Percentiles rank a stretch among this genome's conserved stretches.
These are phyloP conservation scores for Leishmania gerbilli DNA, from an alignment of 208 protist genomes.

Conservation along the genomic window DNA sequence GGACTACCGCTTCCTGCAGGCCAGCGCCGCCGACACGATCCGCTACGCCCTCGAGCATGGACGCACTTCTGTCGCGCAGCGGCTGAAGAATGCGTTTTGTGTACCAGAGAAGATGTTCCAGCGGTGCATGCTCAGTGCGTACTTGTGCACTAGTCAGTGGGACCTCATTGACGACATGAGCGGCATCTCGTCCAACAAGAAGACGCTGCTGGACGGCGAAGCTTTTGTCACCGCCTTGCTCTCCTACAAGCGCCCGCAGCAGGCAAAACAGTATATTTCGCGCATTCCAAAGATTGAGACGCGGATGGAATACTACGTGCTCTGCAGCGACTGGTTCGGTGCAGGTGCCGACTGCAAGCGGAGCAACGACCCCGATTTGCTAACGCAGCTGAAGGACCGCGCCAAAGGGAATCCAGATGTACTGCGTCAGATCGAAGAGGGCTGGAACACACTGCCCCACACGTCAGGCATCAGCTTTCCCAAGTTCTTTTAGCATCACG, in stretches of 20 bases:
- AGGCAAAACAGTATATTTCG: constrained; percentile 74
- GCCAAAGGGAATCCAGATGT: constrained; percentile 61
- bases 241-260: constrained; percentile 49
- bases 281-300: constrained; percentile 64
- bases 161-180: constrained; percentile 69
- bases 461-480: constrained; percentile 42
- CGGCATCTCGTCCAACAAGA: constrained; percentile 34
- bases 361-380: constrained; percentile 54
- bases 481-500: constrained; percentile 41
- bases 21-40: constrained; percentile 64
- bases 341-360: constrained; percentile 71
- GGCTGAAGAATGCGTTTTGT: constrained; percentile 59
- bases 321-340: constrained; percentile 70
- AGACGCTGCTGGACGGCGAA: constrained; percentile 51
- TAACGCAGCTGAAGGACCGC: constrained; percentile 67
- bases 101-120: constrained; percentile 79
- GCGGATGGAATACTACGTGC: constrained; percentile 85
- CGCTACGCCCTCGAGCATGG: constrained; percentile 66
- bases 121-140: constrained; percentile 71
- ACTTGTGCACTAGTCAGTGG: constrained; percentile 64
- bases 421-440: constrained; percentile 65
- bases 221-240: constrained; percentile 64
- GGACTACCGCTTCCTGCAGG: constrained; percentile 76
- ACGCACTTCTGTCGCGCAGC: constrained; percentile 39
- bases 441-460: constrained; percentile 61